Evolutionary conservation across 306 rosid species (phyloP), one percentile per base, ranked within the genome.

Genomic region (Argentina anserina): DNA sequence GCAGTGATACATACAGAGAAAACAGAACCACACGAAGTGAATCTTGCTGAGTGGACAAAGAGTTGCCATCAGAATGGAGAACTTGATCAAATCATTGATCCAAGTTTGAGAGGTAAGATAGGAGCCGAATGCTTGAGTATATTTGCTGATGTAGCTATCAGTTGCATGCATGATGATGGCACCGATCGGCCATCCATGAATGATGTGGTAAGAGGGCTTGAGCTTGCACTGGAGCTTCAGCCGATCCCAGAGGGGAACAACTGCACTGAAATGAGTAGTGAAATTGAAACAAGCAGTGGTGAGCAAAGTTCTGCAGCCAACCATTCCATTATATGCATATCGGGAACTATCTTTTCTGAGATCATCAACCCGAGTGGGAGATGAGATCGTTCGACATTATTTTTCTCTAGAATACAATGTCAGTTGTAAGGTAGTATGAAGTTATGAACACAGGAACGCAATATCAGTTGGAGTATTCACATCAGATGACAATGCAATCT

Each of bases 121-220:
- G 61, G 7, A 58, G 25, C 67, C 6, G 79, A 37, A 25, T 29
- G 79, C 49, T 15, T 75, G 37, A 29, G n/a, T 7, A 81, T 25
- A 39, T 77, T 18, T 7, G 25, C 49, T 2, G 82, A 81, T 9
- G 29, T 75, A 5, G 74, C 74, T 0, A 9, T 73, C 39, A 73
- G 58, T 2, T 81, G 85, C 37, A 49, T 69, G 58, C 43, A 26
- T 9, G 85, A 81, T 14, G 36, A 72, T n/a, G 81, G 84, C 2
- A 55, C 26, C 1, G 75, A 75, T 12, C 55, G 84, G 28, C 75
- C 84, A 9, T 75, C 78, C 2, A 80, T 80, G 84, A 77, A 72
- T 9, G 84, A 80, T 21, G 77, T 75, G 1, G 64, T 75, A 36
- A 33, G 65, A 64, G 65, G 41, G 7, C 68, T 80, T 29, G 80